These are phyloP conservation scores for Cenchrus americanus DNA, from an alignment of 176 grass and related monocot genomes.

Conservation along the genomic window DNA sequence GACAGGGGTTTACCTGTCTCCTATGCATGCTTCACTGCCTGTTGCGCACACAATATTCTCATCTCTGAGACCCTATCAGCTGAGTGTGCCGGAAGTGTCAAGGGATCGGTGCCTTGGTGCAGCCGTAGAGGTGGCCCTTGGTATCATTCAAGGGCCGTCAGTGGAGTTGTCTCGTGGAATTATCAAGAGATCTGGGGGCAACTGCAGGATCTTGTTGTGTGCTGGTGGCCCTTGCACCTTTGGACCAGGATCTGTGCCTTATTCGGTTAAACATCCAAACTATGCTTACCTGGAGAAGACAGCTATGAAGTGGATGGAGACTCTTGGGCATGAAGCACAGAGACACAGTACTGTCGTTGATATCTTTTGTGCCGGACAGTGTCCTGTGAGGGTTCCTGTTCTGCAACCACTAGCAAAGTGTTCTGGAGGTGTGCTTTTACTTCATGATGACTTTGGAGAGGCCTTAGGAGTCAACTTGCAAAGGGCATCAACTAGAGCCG, in stretches of 20 bases:
- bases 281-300: constrained; percentile 97
- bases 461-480: constrained; percentile 98
- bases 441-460: constrained; percentile 99
- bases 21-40: constrained; percentile 82
- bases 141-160: constrained; percentile 84
- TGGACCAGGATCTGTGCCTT: constrained; percentile 88
- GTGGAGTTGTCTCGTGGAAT: constrained; percentile 82
- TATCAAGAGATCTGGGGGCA: constrained; percentile 93
- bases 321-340: constrained; percentile 83
- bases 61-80: constrained; percentile 79
- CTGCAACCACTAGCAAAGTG: constrained; percentile 88
- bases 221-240: constrained; percentile 81
- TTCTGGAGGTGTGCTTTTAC: constrained; percentile 90
- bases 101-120: constrained; percentile 88
- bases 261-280: constrained; percentile 86
- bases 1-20: constrained; percentile 86
- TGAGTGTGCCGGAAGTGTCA: constrained; percentile 75
- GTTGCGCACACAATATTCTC: constrained; percentile 95
- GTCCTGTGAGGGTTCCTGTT: constrained; percentile 82
- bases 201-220: constrained; percentile 95
- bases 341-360: constrained; percentile 76
- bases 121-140: constrained; percentile 90
- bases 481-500: constrained; percentile 77
- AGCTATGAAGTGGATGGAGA: constrained; percentile 88
- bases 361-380: constrained; percentile 92